A percentile compares a stretch with the other conserved stretches of the same genome.
phyloP scores from a whole-genome alignment of 1,284 basidiomycete genomes.

The Mycena citricolor region DNA sequence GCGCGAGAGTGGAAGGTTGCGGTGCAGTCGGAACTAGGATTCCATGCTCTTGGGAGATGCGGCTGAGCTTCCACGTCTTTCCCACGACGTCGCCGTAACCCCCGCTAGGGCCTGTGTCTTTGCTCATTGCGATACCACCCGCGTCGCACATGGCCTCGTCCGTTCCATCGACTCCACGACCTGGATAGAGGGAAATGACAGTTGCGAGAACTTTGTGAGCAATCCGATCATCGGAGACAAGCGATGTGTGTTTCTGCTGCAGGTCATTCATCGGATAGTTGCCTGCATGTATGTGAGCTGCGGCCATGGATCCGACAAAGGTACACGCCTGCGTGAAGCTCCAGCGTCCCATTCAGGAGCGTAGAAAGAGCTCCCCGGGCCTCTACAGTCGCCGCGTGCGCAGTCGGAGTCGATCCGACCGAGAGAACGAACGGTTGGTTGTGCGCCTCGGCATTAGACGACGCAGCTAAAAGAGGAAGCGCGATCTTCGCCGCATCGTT shows the following conservation, averaged over 20 bases:
- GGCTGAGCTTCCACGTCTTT: constrained; percentile 68
- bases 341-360: constrained; percentile 59
- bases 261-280: constrained; percentile 86
- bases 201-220: constrained; percentile 71
- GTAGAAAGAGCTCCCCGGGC: constrained; percentile 45
- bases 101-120: constrained; percentile 74
- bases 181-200: constrained; percentile 77
- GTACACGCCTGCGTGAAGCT: constrained; percentile 72
- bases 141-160: constrained; percentile 81
- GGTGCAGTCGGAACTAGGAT: constrained; percentile 49
- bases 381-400: constrained; percentile 68
- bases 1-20: constrained; percentile 39
- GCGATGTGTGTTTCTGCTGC: constrained; percentile 76
- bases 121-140: constrained; percentile 82
- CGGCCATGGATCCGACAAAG: no score
- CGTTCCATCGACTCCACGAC: constrained; percentile 53
- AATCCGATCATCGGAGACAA: constrained; percentile 58
- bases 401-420: constrained; percentile 86
- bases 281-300: constrained; percentile 50
- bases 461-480: constrained; percentile 42
- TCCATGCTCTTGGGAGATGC: constrained; percentile 84
- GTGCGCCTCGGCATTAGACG: constrained; percentile 32
- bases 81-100: constrained; percentile 74
- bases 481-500: constrained; percentile 67
- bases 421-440: constrained; percentile 65